Percentiles rank a stretch among this genome's conserved stretches.
Evolutionary conservation across 495 filamentous ascomycete genomes (phyloP).

Genomic region (Trypethelium eluteriae): DNA sequence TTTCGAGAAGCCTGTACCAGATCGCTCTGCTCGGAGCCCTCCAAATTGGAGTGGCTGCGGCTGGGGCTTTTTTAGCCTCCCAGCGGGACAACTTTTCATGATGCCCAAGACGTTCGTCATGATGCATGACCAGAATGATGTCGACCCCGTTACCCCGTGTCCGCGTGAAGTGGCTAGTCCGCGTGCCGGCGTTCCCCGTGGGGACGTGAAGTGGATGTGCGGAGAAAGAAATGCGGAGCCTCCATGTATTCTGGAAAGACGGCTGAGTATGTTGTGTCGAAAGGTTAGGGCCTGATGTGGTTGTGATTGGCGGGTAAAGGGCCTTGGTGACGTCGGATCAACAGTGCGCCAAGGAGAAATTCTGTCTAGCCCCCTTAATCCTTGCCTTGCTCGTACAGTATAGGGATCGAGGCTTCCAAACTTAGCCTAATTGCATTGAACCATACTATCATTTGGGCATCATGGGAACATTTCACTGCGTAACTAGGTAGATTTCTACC

Average conservation of each 20-base stretch:
- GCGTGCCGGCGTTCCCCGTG: background rate
- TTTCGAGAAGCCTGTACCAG: background rate
- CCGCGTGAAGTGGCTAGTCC: background rate
- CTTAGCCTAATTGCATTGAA: background rate
- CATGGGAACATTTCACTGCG: no score
- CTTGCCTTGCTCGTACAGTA: no score
- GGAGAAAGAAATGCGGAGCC: constrained; percentile 5
- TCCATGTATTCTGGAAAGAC: background rate
- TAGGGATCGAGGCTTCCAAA: background rate
- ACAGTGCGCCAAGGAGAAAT: background rate
- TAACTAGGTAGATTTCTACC: no score
- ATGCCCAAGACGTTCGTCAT: background rate
- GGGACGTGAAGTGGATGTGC: background rate
- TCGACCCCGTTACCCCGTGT: background rate
- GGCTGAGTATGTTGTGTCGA: background rate
- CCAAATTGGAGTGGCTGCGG: background rate
- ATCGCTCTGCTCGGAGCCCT: background rate
- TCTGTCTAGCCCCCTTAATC: no score
- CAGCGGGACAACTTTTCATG: background rate
- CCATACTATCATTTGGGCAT: background rate
- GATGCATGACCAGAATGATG: background rate
- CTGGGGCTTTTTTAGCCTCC: background rate
- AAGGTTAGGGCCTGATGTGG: background rate
- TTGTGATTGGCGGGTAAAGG: background rate
- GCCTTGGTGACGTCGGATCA: background rate